Evolutionary conservation across 169 alveolate species (phyloP), one percentile per base, ranked within the genome.

Genomic region (Cryptosporidium ryanae): DNA sequence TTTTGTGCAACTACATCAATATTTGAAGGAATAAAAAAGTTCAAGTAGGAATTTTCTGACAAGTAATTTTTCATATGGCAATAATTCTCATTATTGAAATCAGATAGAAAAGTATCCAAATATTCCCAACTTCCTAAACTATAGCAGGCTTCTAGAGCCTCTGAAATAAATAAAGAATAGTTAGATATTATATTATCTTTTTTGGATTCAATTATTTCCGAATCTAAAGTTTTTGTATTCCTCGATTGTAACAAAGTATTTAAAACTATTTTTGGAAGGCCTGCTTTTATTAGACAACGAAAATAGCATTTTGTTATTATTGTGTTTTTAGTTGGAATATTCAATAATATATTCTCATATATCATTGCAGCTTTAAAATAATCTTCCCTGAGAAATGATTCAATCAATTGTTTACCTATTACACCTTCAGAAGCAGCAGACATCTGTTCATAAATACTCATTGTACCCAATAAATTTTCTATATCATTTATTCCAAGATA

Each of bases 81-180:
- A 61, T 25, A 61, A 65, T 65, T 38, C 15, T 44, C 71, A 32
- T 61, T 61, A 21, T 34, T 32, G 3, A 27, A 29, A 43, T 76
- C 64, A 18, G 76, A 76, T 21, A 76, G 17, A 3, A 76, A 55
- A 17, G 18, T 17, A n/a, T 76, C 76, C 29, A 76, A 52, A 12
- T 27, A 15, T 5, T 61, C 71, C 87, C 87, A 76, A 61, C 48
- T 61, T 38, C 87, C 87, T 23, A 76, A 48, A 7, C 25, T 64
- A 29, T 76, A 76, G 31, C 87, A 76, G 0, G 87, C 87, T 54
- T 76, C 87, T 21, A 76, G 50, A 12, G 87, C 87, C 52, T 76
- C 87, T 32, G 87, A 76, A 15, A 59, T 44, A 49, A 59, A 76
- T 15, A 32, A 31, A 0, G 27, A 21, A 57, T 18, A 17, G 38